phyloP scores from a whole-genome alignment of 352 stramenopile species.

The Pythium sukuiense region DNA sequence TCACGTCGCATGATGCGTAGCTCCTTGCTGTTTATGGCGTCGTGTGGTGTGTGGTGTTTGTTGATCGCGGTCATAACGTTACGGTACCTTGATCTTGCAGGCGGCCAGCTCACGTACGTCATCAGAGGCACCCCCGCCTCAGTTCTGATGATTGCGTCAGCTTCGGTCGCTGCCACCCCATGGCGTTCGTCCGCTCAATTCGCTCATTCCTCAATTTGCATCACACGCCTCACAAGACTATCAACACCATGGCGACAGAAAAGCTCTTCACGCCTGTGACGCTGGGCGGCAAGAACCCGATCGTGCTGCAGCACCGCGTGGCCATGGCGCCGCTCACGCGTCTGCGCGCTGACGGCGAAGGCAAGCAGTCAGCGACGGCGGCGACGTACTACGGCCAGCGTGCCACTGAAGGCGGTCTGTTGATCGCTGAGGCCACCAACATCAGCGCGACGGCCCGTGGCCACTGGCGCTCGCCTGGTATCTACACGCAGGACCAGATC shows the following conservation, averaged over 20 bases:
- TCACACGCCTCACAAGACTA: neutral
- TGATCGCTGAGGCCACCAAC: constrained; percentile 43
- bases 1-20: constrained; percentile 3
- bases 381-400: constrained; percentile 43
- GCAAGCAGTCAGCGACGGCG: constrained; percentile 18
- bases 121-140: constrained; percentile 8
- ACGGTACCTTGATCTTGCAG: too few relatives aligned
- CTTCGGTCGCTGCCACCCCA: neutral
- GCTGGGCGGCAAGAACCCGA: constrained; percentile 55
- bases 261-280: constrained; percentile 68
- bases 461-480: constrained; percentile 29
- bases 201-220: constrained; percentile 9
- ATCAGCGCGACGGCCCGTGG: constrained; percentile 27
- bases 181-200: neutral
- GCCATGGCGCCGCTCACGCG: constrained; percentile 43
- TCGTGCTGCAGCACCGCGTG: constrained; percentile 39
- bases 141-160: constrained; percentile 14
- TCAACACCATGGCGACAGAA: constrained; percentile 15
- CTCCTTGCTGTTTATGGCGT: neutral
- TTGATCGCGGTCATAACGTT: too few relatives aligned
- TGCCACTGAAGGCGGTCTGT: constrained; percentile 32
- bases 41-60: neutral
- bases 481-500: constrained; percentile 41
- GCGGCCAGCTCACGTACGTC: constrained; percentile 7
- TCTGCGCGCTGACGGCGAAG: constrained; percentile 15